Conservation (phyloP, 257 asterid genomes). For the Catharanthus roseus region DNA sequence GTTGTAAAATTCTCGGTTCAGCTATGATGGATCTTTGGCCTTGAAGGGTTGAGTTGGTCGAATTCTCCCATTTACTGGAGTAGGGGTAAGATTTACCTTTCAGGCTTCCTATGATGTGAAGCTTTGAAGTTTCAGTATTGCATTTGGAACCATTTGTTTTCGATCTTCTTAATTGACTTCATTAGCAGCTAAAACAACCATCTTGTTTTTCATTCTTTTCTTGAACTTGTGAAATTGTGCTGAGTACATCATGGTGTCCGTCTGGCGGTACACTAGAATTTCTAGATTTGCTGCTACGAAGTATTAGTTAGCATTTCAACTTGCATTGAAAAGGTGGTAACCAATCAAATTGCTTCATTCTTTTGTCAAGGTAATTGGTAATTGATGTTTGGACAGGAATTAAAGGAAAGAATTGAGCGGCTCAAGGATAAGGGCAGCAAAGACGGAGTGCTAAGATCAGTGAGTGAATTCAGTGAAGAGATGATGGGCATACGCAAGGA, state of each 20-base stretch:
- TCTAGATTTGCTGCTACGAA: neutral
- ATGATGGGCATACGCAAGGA: slow-evolving; percentile 69
- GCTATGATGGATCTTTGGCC: neutral
- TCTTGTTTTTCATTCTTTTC: neutral
- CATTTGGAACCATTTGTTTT: neutral
- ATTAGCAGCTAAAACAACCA: neutral
- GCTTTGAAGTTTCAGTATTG: neutral
- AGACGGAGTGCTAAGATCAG: slow-evolving; percentile 34
- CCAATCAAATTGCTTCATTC: neutral
- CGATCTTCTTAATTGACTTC: neutral
- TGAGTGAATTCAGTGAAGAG: slow-evolving; percentile 58
- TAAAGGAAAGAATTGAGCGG: slow-evolving; percentile 63
- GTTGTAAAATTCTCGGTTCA: neutral
- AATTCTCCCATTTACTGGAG: neutral
- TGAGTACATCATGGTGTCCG: neutral
- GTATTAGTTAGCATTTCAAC: neutral
- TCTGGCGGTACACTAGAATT: neutral
- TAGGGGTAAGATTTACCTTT: neutral
- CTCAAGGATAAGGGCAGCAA: slow-evolving; percentile 43
- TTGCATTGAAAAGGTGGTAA: neutral
- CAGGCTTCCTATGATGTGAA: neutral
- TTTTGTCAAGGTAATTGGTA: neutral
- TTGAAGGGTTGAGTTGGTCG: neutral
- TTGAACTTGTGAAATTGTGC: neutral
- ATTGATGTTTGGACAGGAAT: slow-evolving; percentile 42